Percentiles rank a stretch among this genome's conserved stretches.
These are phyloP conservation scores for Drechslera avenae DNA, from an alignment of 2,329 filamentous ascomycete genomes.

Conservation along the genomic window DNA sequence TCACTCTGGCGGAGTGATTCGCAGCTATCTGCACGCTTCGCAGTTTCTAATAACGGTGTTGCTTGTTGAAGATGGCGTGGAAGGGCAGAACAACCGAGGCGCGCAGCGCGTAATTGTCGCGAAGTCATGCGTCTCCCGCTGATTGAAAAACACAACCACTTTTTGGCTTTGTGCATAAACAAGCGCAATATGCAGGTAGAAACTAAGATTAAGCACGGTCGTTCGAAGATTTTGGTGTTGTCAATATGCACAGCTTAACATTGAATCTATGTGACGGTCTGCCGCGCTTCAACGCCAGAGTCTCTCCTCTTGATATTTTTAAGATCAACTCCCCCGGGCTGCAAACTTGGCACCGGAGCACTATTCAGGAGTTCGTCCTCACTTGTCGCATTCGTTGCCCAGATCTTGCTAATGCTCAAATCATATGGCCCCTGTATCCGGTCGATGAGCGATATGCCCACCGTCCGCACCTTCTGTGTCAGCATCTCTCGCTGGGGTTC, in stretches of 20 bases:
- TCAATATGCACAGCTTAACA: background rate
- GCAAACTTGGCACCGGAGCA: constrained; percentile 31
- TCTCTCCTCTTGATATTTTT: constrained; percentile 24
- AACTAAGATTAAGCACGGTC: background rate
- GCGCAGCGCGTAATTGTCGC: constrained; percentile 25
- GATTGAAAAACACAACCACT: too few species aligned
- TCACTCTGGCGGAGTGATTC: background rate
- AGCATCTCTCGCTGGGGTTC: constrained; percentile 92
- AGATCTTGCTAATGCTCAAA: constrained; percentile 81
- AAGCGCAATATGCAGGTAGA: background rate
- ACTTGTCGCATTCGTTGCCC: constrained; percentile 76
- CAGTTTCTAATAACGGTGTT: constrained; percentile 4
- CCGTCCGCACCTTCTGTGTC: constrained; percentile 79
- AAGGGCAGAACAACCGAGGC: constrained; percentile 23
- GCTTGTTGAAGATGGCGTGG: constrained; percentile 14
- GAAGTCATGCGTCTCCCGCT: constrained; percentile 15
- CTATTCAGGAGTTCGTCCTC: constrained; percentile 42
- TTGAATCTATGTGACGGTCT: constrained; percentile 19
- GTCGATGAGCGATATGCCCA: constrained; percentile 90
- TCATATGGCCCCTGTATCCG: constrained; percentile 87
- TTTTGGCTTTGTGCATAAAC: background rate
- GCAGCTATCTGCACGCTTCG: background rate
- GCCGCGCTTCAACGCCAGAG: constrained; percentile 15
- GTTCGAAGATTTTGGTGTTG: background rate
- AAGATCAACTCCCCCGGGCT: constrained; percentile 22